A percentile compares a stretch with the other conserved stretches of the same genome.
These are phyloP conservation scores for Gaeumannomyces tritici DNA, from an alignment of 2,329 filamentous ascomycete species.

Conservation along the genomic window DNA sequence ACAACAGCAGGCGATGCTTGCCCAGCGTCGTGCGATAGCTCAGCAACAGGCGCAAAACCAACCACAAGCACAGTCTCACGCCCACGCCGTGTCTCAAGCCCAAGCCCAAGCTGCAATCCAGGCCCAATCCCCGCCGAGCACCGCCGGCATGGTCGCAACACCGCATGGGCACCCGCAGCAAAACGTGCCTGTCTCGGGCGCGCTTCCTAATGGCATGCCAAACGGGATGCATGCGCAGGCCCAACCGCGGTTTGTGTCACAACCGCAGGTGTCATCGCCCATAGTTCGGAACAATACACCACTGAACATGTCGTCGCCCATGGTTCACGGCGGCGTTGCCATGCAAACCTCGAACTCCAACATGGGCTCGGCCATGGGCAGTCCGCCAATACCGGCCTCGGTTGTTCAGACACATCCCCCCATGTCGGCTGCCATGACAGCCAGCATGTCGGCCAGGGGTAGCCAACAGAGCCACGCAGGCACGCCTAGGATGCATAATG, in stretches of 20 bases:
- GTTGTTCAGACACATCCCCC: slow-evolving; percentile 49
- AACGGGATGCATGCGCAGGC: slow-evolving; percentile 29
- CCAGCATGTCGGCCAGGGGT: slow-evolving; percentile 53
- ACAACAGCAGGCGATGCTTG: slow-evolving; percentile 3
- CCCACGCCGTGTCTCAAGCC: slow-evolving; percentile 13
- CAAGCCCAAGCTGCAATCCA: slow-evolving; percentile 10
- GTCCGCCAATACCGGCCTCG: slow-evolving; percentile 57
- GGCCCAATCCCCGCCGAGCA: slow-evolving; percentile 19
- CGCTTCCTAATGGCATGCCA: slow-evolving; percentile 21
- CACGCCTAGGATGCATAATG: slow-evolving; percentile 52
- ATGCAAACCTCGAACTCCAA: slow-evolving; percentile 60
- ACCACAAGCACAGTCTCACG: slow-evolving; percentile 14
- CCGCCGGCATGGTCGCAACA: slow-evolving; percentile 25
- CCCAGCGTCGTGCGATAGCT: slow-evolving; percentile 11
- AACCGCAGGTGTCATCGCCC: slow-evolving; percentile 60
- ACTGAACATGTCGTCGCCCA: slow-evolving; percentile 56
- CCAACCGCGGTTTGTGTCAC: slow-evolving; percentile 44
- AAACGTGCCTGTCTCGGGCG: slow-evolving; percentile 22
- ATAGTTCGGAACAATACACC: slow-evolving; percentile 53
- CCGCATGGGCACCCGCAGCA: slow-evolving; percentile 32
- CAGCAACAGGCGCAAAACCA: slow-evolving; percentile 15
- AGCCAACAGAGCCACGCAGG: slow-evolving; percentile 58
- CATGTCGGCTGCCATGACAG: slow-evolving; percentile 50
- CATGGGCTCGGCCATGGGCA: slow-evolving; percentile 38
- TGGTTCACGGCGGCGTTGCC: slow-evolving; percentile 43